Evolutionary conservation across 1,139 yeast species (phyloP).

Genomic region (Suhomyces taliae): DNA sequence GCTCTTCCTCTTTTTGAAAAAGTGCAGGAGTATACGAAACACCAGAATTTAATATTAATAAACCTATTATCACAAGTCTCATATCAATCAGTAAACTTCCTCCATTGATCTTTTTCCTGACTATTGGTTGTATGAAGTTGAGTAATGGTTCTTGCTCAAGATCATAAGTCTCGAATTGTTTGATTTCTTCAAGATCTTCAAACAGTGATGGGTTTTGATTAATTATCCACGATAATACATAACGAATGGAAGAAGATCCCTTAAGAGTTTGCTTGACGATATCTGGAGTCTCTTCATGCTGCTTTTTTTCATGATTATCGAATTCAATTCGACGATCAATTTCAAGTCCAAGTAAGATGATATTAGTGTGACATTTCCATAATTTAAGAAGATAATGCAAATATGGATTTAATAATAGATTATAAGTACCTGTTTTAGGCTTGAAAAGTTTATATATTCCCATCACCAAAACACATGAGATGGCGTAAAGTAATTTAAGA

Average conservation of each 20-base stretch:
- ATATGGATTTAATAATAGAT: slow-evolving; percentile 59
- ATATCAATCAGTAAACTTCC: slow-evolving; percentile 56
- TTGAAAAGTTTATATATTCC: slow-evolving; percentile 52
- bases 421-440: slow-evolving; percentile 24
- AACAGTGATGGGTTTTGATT: slow-evolving; percentile 45
- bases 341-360: slow-evolving; percentile 57
- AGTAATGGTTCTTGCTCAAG: slow-evolving; percentile 53
- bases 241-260: slow-evolving; percentile 64
- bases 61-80: slow-evolving; percentile 35
- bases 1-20: slow-evolving; percentile 8
- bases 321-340: slow-evolving; percentile 63
- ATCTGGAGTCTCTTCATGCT: slow-evolving; percentile 45
- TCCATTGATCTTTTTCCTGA: slow-evolving; percentile 56
- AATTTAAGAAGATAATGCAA: slow-evolving; percentile 52
- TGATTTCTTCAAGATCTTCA: slow-evolving; percentile 19
- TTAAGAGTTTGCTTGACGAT: slow-evolving; percentile 53
- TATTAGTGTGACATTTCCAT: slow-evolving; percentile 65
- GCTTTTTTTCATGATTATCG: slow-evolving; percentile 31
- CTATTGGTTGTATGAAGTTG: slow-evolving; percentile 62
- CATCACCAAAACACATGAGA: slow-evolving; percentile 50
- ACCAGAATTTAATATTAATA: slow-evolving; percentile 29
- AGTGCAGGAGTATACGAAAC: slow-evolving; percentile 20
- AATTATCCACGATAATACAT: slow-evolving; percentile 58
- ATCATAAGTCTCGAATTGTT: slow-evolving; percentile 41
- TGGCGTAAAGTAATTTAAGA: slow-evolving; percentile 51